Base-by-base conservation (phyloP, 1,284 basidiomycete species). In the Quambalaria eucalypti region DNA sequence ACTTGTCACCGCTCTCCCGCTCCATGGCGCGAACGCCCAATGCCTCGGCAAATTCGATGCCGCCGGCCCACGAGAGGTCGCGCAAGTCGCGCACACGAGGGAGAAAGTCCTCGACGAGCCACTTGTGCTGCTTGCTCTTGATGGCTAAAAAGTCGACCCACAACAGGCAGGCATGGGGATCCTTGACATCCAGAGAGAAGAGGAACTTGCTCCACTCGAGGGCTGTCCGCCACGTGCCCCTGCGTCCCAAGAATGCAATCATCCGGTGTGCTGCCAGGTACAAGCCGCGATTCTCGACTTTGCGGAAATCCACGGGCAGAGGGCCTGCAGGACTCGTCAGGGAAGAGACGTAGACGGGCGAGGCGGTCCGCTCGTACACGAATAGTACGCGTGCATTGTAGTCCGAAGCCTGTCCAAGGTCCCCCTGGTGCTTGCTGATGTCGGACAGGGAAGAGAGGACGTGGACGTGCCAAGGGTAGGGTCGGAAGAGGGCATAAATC, bases 141-240 rank as follows among this genome's bases (percentile, higher is more conserved):
- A 74, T 60, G 9, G 70, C 69, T 6, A 75, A n/a, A 26, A 73
- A 75, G 47, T 75, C 73, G 31, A 75, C 61, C 70, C 71, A 74
- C 4, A 75, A 64, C 52, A 75, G 33, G 33, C 64, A 62, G 9
- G 64, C 73, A 38, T 75, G 73, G 14, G 71, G 73, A 31, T 75
- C 73, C 21, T 9, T 28, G 2, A 14, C 40, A 21, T 63, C 62
- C 1, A 72, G 55, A 0, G 64, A 69, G 1, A 73, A 49, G 6
- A 75, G 50, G 39, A 75, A 49, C 54, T 74, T 75, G 54, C 62
- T 52, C 70, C 70, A 75, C 48, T 75, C 73, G 14, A 75, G 58
- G 25, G 73, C 66, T 0, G 73, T 75, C 3, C 71, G 54, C 73
- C 73, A 75, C 7, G 72, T 74, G 0, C 73, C 73, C 12, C 69